These are phyloP conservation scores for Yamadazyma dushanensis DNA, from an alignment of 1,139 yeast genomes.

Conservation along the genomic window DNA sequence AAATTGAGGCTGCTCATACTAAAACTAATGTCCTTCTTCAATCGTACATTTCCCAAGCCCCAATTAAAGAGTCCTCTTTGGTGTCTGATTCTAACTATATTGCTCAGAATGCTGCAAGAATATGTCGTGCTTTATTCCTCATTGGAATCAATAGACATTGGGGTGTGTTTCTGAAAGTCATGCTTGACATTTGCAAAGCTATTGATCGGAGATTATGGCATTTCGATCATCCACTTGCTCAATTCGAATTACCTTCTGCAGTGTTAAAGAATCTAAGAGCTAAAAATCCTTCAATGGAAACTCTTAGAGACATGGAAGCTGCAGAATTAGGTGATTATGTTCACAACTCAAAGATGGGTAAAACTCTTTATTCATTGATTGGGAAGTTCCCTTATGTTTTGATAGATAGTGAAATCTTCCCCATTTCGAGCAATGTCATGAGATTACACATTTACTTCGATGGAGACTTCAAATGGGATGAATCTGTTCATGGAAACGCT, in stretches of 20 bases:
- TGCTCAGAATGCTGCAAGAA: slow-evolving; percentile 93
- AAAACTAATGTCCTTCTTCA: slow-evolving; percentile 88
- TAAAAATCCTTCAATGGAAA: slow-evolving; percentile 68
- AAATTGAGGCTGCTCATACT: slow-evolving; percentile 72
- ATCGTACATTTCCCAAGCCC: slow-evolving; percentile 77
- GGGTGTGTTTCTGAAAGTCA: slow-evolving; percentile 76
- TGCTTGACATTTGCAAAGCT: slow-evolving; percentile 81
- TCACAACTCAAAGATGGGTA: slow-evolving; percentile 77
- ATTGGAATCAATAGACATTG: slow-evolving; percentile 86
- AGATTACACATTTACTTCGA: slow-evolving; percentile 69
- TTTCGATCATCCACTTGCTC: slow-evolving; percentile 86
- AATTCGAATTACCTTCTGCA: slow-evolving; percentile 75
- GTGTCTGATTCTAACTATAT: slow-evolving; percentile 88
- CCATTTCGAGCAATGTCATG: slow-evolving; percentile 85
- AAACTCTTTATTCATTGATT: slow-evolving; percentile 56
- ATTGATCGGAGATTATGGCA: slow-evolving; percentile 86
- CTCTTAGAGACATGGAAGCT: slow-evolving; percentile 69
- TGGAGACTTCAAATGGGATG: slow-evolving; percentile 87
- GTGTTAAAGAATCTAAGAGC: slow-evolving; percentile 62
- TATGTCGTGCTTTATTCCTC: slow-evolving; percentile 84
- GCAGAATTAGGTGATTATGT: slow-evolving; percentile 86
- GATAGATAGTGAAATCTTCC: slow-evolving; percentile 82
- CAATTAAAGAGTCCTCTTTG: slow-evolving; percentile 75
- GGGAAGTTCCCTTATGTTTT: slow-evolving; percentile 73
- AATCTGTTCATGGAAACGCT: slow-evolving; percentile 73